phyloP scores from a whole-genome alignment of 129 eudicot species.

The Artemisia annua region DNA sequence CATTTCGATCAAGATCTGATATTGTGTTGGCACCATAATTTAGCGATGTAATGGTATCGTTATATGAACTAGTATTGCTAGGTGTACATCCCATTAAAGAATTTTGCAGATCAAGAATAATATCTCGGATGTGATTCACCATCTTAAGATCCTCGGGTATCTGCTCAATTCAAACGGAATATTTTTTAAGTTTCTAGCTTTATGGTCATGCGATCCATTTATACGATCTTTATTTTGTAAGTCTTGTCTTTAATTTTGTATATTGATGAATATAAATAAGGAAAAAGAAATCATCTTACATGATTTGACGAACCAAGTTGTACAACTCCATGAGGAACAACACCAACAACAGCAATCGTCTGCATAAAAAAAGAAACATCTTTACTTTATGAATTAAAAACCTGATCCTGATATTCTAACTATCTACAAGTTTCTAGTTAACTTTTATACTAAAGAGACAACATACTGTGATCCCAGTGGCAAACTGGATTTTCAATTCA shows the following conservation, averaged over 20 bases:
- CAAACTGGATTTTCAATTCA: slow-evolving; percentile 76
- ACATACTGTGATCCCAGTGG: slow-evolving; percentile 83
- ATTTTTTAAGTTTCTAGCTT: background rate
- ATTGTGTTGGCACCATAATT: slow-evolving; percentile 25
- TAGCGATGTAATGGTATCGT: slow-evolving; percentile 26
- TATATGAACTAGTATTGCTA: slow-evolving; percentile 28
- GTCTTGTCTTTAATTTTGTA: background rate
- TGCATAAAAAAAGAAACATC: slow-evolving; percentile 39
- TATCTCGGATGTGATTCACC: slow-evolving; percentile 58
- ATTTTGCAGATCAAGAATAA: slow-evolving; percentile 52
- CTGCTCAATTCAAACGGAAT: slow-evolving; percentile 30
- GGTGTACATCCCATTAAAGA: slow-evolving; percentile 32
- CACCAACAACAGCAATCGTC: slow-evolving; percentile 81
- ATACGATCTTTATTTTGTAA: background rate
- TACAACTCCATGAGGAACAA: slow-evolving; percentile 86
- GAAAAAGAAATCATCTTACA: slow-evolving; percentile 42
- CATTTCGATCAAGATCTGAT: slow-evolving; percentile 24
- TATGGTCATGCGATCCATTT: background rate
- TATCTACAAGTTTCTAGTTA: slow-evolving; percentile 3
- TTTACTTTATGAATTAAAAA: slow-evolving; percentile 4
- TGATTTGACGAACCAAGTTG: slow-evolving; percentile 82
- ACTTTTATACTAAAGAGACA: background rate
- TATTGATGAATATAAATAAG: background rate
- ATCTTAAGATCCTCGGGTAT: slow-evolving; percentile 64
- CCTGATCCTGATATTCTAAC: background rate